phyloP scores from a whole-genome alignment of 257 asterid species.

The Solanum rostratum region DNA sequence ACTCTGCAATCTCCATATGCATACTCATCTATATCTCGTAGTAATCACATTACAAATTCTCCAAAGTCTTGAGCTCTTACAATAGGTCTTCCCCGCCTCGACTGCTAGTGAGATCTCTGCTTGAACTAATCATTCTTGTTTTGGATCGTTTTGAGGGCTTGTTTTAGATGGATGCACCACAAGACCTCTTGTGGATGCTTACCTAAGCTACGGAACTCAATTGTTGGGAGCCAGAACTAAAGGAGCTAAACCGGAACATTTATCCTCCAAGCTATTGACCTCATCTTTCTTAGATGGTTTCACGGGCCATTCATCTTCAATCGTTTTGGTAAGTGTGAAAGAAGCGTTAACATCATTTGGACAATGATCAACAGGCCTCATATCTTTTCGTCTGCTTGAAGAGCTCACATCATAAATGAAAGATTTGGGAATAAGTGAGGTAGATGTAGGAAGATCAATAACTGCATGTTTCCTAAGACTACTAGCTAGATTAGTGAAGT shows the following conservation, averaged over 20 bases:
- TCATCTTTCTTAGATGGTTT: constrained; percentile 56
- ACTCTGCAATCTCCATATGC: constrained; percentile 84
- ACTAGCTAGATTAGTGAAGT: no score
- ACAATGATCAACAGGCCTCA: constrained; percentile 25
- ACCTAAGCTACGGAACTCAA: no score
- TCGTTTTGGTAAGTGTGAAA: constrained; percentile 20
- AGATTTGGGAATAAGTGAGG: no score
- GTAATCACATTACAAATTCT: constrained; percentile 65
- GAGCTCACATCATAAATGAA: constrained; percentile 4
- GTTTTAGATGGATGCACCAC: background rate
- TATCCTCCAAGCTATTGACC: constrained; percentile 34
- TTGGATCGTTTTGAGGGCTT: no score
- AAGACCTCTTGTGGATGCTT: no score
- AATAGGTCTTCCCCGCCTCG: no score
- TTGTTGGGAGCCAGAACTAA: no score
- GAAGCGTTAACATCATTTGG: constrained; percentile 19
- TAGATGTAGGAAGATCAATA: no score
- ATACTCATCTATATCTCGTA: constrained; percentile 77
- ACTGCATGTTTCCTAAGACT: no score
- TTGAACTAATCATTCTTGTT: no score
- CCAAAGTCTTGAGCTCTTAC: constrained; percentile 9
- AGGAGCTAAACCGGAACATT: no score
- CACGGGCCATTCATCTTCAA: constrained; percentile 88
- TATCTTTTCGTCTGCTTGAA: constrained; percentile 6
- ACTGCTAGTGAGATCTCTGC: no score